A percentile compares a stretch with the other conserved stretches of the same genome.
Conservation (phyloP, 345 rosid genomes). For the Triadica sebifera region DNA sequence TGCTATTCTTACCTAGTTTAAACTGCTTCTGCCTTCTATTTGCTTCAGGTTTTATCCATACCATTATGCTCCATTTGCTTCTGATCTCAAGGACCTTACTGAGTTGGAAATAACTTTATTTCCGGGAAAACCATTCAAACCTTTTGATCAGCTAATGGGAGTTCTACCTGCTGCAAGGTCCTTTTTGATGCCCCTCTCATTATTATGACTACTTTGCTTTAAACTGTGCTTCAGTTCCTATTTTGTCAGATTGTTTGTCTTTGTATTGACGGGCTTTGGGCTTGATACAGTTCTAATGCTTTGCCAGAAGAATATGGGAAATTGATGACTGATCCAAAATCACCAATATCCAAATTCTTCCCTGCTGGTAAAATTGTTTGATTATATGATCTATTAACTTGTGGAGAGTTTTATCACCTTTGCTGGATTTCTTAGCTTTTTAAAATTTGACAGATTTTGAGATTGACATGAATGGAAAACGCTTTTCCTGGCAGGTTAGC, state of each 20-base stretch:
- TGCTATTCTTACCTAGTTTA: too few relatives aligned
- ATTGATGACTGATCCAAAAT: constrained; percentile 81
- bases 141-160: constrained; percentile 98
- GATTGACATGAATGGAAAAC: constrained; percentile 93
- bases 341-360: constrained; percentile 69
- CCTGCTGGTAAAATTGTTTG: constrained; percentile 58
- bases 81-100: constrained; percentile 74
- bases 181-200: too few relatives aligned
- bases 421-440: background rate
- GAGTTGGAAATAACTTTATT: constrained; percentile 89
- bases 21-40: constrained; percentile 3
- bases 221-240: background rate
- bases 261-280: constrained; percentile 23
- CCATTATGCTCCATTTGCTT: constrained; percentile 99
- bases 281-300: constrained; percentile 69
- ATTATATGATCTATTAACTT: background rate
- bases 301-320: constrained; percentile 74
- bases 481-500: constrained; percentile 94
- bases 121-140: constrained; percentile 86
- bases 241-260: constrained; percentile 17
- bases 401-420: background rate
- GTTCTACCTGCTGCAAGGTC: constrained; percentile 95
- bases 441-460: constrained; percentile 67
- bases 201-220: background rate
- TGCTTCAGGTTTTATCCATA: constrained; percentile 92